Conservation (phyloP, 345 rosid species). For the Theobroma cacao region DNA sequence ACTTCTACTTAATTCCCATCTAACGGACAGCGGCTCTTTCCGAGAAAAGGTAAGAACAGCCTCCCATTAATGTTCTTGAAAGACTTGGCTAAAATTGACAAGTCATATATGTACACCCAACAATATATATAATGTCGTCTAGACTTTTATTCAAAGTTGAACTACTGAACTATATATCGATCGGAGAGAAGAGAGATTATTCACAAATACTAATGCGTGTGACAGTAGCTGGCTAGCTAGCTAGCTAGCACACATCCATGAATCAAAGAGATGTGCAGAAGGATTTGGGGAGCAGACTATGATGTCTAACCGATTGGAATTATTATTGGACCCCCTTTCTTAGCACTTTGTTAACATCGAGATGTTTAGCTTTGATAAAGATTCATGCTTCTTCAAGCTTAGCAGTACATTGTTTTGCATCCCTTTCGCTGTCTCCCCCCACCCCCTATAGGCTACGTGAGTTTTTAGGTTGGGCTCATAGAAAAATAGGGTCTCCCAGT, state of each 20-base stretch:
- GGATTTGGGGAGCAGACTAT: background rate
- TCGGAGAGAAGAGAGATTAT: background rate
- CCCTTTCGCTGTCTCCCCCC: background rate
- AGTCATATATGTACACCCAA: background rate
- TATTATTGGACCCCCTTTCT: slow-evolving; percentile 9
- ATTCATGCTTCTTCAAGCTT: background rate
- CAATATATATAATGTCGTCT: background rate
- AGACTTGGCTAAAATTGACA: background rate
- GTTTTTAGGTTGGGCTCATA: background rate
- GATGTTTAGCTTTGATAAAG: background rate
- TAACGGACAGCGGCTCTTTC: background rate
- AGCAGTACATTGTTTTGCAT: background rate
- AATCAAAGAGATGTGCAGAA: background rate
- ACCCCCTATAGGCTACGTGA: background rate
- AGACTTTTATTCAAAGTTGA: background rate
- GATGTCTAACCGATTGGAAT: slow-evolving; percentile 15
- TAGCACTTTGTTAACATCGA: background rate
- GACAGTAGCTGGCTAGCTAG: background rate
- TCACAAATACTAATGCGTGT: background rate
- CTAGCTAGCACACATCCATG: background rate
- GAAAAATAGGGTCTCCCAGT: background rate
- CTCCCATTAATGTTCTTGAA: background rate
- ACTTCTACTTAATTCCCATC: background rate
- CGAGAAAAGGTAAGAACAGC: background rate
- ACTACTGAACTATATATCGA: background rate